Evolutionary conservation across 2,329 filamentous ascomycete genomes (phyloP).

Genomic region (Trichoderma gracile): DNA sequence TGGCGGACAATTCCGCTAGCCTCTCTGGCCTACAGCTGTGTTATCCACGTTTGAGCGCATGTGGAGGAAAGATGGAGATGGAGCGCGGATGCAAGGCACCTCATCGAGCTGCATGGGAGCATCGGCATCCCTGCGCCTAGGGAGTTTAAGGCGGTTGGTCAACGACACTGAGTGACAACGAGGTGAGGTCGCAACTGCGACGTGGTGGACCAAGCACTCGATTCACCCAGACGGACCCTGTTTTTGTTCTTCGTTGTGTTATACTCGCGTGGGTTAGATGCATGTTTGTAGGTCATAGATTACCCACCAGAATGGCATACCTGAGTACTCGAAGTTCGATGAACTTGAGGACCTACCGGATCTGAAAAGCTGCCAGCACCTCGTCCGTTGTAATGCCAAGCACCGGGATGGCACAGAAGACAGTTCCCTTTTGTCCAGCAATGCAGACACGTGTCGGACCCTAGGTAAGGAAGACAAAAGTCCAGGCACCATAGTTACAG

Average conservation of each 20-base stretch:
- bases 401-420: neutral
- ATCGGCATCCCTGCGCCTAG: neutral
- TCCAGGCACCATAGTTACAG: neutral
- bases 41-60: neutral
- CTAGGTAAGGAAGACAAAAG: too few relatives aligned
- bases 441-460: constrained; percentile 14
- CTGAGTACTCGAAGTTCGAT: neutral
- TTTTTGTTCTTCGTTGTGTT: too few relatives aligned
- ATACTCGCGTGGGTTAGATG: neutral
- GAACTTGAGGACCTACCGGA: too few relatives aligned
- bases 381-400: neutral
- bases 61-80: neutral
- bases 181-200: neutral
- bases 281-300: neutral
- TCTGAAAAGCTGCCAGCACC: too few relatives aligned
- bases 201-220: neutral
- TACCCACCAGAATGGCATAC: neutral
- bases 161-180: neutral
- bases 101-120: neutral
- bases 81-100: constrained; percentile 7
- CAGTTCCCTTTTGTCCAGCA: constrained; percentile 2
- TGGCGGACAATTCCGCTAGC: neutral
- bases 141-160: neutral
- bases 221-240: neutral
- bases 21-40: neutral